Evolutionary conservation across 768 basidiomycete species (phyloP).

Genomic region (Lentinula boryana): DNA sequence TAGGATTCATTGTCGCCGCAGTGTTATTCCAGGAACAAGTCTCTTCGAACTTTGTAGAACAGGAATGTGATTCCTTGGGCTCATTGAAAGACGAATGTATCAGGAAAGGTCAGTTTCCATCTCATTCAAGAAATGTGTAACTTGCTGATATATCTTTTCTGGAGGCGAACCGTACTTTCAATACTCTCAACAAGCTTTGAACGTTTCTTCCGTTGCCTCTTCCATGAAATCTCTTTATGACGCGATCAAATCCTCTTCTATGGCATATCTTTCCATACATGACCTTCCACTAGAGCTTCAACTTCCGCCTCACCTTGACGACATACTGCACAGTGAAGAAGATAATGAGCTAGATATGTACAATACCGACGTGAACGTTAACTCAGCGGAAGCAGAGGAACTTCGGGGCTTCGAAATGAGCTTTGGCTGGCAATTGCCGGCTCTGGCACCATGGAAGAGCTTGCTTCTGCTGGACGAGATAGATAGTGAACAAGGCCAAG

Average conservation of each 20-base stretch:
- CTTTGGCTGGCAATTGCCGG: slow-evolving; percentile 68
- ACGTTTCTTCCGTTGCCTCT: slow-evolving; percentile 63
- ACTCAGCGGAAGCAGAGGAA: slow-evolving; percentile 34
- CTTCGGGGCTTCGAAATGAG: slow-evolving; percentile 66
- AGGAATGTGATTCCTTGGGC: slow-evolving; percentile 68
- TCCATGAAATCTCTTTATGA: slow-evolving; percentile 80
- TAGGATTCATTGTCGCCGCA: slow-evolving; percentile 86
- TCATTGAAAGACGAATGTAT: slow-evolving; percentile 66
- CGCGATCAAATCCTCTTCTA: slow-evolving; percentile 66
- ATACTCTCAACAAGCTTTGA: slow-evolving; percentile 54
- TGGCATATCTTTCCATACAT: slow-evolving; percentile 75
- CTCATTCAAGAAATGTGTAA: slow-evolving; percentile 8
- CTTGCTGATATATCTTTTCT: not conserved
- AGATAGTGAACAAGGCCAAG: slow-evolving; percentile 38
- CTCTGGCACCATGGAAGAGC: slow-evolving; percentile 88
- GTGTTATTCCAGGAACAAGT: slow-evolving; percentile 92
- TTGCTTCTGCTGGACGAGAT: slow-evolving; percentile 62
- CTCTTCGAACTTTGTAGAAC: slow-evolving; percentile 77
- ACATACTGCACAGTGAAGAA: slow-evolving; percentile 60
- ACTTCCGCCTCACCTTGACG: slow-evolving; percentile 75
- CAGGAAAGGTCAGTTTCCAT: slow-evolving; percentile 43
- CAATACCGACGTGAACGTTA: slow-evolving; percentile 38
- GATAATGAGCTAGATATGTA: slow-evolving; percentile 49
- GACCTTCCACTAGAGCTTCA: slow-evolving; percentile 81
- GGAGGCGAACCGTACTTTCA: slow-evolving; percentile 55